Conservation (phyloP, 106 monocot species). For the Narthecium ossifragum region DNA sequence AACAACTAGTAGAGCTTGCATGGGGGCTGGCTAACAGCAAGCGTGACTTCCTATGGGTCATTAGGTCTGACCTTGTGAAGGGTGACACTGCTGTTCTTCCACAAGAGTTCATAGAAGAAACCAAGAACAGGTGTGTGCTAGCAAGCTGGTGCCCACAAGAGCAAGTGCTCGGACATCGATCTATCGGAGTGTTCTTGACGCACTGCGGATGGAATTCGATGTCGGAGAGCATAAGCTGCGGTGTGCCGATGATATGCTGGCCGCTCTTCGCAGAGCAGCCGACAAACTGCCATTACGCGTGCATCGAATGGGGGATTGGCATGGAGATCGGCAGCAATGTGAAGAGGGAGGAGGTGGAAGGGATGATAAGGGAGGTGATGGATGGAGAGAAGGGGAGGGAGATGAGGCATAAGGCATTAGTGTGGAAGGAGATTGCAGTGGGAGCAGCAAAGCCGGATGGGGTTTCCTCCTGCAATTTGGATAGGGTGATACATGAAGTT, state of each 20-base stretch:
- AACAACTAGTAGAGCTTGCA: constrained; percentile 8
- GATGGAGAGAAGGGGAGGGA: constrained; percentile 36
- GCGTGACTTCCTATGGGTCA: not conserved
- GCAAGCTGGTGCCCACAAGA: constrained; percentile 2
- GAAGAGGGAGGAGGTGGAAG: constrained; percentile 30
- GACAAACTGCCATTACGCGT: constrained; percentile 18
- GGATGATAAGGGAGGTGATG: constrained; percentile 42
- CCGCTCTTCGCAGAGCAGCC: constrained; percentile 34
- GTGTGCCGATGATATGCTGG: constrained; percentile 18
- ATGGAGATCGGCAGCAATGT: constrained; percentile 45
- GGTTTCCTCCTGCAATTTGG: constrained; percentile 20
- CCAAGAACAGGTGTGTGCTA: not conserved
- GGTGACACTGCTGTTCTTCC: not conserved
- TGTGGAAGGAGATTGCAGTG: constrained; percentile 28
- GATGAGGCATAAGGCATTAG: constrained; percentile 26
- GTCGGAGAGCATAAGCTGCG: not conserved
- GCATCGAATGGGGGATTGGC: constrained; percentile 41
- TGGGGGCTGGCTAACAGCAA: constrained; percentile 5
- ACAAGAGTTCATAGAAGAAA: not conserved
- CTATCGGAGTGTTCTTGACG: constrained; percentile 2
- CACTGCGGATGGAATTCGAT: constrained; percentile 8
- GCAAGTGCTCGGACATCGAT: not conserved
- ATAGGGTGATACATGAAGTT: constrained; percentile 12
- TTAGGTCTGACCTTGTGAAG: not conserved
- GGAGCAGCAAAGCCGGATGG: constrained; percentile 20